These are phyloP conservation scores for Dimargaris cristalligena DNA, from an alignment of 192 early-diverging fungal genomes.

Conservation along the genomic window DNA sequence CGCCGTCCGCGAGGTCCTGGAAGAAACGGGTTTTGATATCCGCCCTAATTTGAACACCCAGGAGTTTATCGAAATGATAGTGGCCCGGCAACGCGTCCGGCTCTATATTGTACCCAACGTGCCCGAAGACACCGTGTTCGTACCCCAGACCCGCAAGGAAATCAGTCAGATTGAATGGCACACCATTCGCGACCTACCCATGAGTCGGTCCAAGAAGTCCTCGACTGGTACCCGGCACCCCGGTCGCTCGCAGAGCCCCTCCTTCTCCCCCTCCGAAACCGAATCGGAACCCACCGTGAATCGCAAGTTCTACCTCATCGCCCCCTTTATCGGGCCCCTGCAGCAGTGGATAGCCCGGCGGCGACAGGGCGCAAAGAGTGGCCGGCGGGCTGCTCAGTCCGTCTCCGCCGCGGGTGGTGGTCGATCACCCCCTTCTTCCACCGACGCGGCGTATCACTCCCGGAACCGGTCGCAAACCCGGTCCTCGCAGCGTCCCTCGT, in stretches of 20 bases:
- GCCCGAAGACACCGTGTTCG: constrained; percentile 60
- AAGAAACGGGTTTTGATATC: constrained; percentile 92
- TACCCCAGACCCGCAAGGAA: constrained; percentile 78
- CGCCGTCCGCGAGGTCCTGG: constrained; percentile 83
- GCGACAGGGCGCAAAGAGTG: no score
- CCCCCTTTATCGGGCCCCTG: constrained; percentile 45
- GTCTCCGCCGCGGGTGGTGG: no score
- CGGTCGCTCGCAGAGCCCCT: not conserved
- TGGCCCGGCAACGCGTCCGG: constrained; percentile 77
- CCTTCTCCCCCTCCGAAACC: not conserved
- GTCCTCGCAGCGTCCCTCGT: no score
- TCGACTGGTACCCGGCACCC: constrained; percentile 22
- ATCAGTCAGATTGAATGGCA: constrained; percentile 81
- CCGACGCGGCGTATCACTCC: no score
- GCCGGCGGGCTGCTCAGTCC: no score
- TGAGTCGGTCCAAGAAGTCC: constrained; percentile 14
- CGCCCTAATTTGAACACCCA: constrained; percentile 45
- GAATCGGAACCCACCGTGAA: constrained; percentile 16
- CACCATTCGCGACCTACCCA: constrained; percentile 41
- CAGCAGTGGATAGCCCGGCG: no score
- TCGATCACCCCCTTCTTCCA: no score
- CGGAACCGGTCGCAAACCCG: no score
- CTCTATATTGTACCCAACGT: constrained; percentile 86
- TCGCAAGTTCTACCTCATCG: constrained; percentile 51
- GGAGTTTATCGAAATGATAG: constrained; percentile 73